Base-by-base conservation (phyloP, 768 basidiomycete species). In the Lyophyllum semitale region DNA sequence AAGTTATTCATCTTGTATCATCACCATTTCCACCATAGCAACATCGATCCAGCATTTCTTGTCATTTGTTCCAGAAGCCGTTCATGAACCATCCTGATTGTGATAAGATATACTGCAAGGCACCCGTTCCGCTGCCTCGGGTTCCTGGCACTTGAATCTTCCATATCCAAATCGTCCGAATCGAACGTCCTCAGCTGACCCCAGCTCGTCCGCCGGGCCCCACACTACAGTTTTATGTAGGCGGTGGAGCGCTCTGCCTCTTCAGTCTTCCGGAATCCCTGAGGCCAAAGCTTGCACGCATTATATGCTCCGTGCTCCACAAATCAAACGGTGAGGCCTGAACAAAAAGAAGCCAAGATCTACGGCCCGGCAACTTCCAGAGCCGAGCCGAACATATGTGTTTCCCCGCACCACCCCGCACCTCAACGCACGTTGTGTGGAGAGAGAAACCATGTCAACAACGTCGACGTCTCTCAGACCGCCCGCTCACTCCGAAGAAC, bases 1-100 rank as follows among this genome's bases (percentile, higher is more conserved):
- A 71, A 69, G 66, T 71, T 69, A 72, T 71, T 68, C 63, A 63
- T 68, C 59, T 57, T 71, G 70, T 73, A 70, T 63, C 53, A 61
- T 40, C 55, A 59, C 40, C 66, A 66, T 65, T 68, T 68, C 32
- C 51, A 18, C 33, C 61, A 61, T 58, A 47, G 56, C 62, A 61
- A 53, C 62, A 63, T 65, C 58, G 62, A 63, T 59, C 48, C 65
- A n/a, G 60, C 66, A 63, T 53, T 63, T 62, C 52, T 54, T 51
- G 37, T 43, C 51, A 53, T 53, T 60, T 65, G 46, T 62, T 47
- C 54, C 18, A 33, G 57, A 50, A 54, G 7, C 30, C 46, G 20
- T 40, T 40, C 32, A 38, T 51, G 27, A 17, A 32, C 45, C 38
- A 29, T 53, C 41, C 30, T 51, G 56, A 53, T 57, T 35, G 38